These are phyloP conservation scores for Wakefieldia striispora DNA, from an alignment of 768 basidiomycete species.

Conservation along the genomic window DNA sequence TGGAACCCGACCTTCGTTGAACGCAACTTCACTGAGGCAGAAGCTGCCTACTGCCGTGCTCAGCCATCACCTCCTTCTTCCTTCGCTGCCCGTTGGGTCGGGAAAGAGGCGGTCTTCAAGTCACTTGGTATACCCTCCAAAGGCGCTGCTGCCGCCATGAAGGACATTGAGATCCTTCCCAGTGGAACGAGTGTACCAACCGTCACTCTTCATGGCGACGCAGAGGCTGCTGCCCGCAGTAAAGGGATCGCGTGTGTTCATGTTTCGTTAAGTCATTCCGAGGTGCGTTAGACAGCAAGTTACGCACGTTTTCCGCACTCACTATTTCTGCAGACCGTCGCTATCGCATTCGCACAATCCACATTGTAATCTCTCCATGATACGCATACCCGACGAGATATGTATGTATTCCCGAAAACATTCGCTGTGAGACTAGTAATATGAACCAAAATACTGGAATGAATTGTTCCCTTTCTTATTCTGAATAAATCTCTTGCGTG, in stretches of 20 bases:
- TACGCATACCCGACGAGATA: conserved; percentile 1
- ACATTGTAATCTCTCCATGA: conserved; percentile 22
- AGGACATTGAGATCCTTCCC: conserved; percentile 94
- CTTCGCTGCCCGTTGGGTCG: conserved; percentile 95
- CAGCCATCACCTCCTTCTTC: conserved; percentile 88
- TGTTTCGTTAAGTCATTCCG: conserved; percentile 90
- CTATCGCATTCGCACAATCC: conserved; percentile 87
- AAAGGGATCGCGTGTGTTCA: conserved; percentile 75
- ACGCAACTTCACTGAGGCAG: conserved; percentile 91
- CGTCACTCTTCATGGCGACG: conserved; percentile 78
- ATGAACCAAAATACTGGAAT: conserved; percentile 12
- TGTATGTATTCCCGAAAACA: conserved; percentile 2
- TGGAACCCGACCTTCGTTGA: conserved; percentile 82
- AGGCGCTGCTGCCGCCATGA: conserved; percentile 93
- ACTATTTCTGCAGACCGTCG: conserved; percentile 56
- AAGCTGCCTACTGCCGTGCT: conserved; percentile 80
- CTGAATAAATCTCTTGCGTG: conserved; percentile 44
- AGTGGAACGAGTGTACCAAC: conserved; percentile 75
- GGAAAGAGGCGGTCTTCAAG: conserved; percentile 98
- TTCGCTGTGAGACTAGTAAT: background rate
- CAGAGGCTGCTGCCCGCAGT: conserved; percentile 63
- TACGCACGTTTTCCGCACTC: conserved; percentile 10
- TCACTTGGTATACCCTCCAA: conserved; percentile 85
- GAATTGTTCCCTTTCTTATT: background rate
- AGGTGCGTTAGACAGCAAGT: conserved; percentile 49